Evolutionary conservation across 495 filamentous ascomycete genomes (phyloP).

Genomic region (Coniosporium apollinis): DNA sequence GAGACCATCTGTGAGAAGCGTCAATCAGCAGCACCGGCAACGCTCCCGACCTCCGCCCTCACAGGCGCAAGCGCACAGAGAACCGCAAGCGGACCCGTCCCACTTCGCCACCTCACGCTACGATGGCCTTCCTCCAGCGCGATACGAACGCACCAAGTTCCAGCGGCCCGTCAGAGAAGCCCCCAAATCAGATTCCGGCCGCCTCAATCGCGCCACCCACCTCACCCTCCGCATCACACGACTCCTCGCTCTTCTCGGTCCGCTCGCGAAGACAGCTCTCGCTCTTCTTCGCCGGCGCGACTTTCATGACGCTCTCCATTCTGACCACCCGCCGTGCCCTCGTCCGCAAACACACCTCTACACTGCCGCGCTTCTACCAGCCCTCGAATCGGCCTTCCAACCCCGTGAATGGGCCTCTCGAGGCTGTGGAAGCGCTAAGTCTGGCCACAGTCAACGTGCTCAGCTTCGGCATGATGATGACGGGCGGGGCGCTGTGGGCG

Average conservation of each 20-base stretch:
- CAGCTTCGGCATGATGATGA: constrained; percentile 48
- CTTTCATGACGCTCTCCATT: constrained; percentile 53
- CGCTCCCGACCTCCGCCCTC: too few relatives aligned
- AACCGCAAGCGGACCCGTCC: neutral
- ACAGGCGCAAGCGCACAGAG: neutral
- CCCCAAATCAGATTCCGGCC: constrained; percentile 1
- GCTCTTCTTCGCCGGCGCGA: constrained; percentile 52
- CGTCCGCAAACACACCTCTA: constrained; percentile 31
- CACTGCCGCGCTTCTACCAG: constrained; percentile 49
- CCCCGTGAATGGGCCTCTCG: constrained; percentile 31
- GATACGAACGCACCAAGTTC: neutral
- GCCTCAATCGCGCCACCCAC: constrained; percentile 5
- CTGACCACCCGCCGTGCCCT: constrained; percentile 55
- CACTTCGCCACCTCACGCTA: neutral
- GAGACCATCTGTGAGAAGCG: too few relatives aligned
- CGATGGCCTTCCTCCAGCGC: constrained; percentile 2
- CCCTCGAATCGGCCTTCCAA: constrained; percentile 32
- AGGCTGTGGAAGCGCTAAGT: constrained; percentile 63
- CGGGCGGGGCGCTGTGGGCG: constrained; percentile 50
- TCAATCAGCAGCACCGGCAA: too few relatives aligned
- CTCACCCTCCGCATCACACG: constrained; percentile 8
- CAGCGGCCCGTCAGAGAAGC: neutral
- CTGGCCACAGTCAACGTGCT: constrained; percentile 71
- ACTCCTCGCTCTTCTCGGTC: constrained; percentile 17
- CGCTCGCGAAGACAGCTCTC: constrained; percentile 35